phyloP scores from a whole-genome alignment of 2,329 filamentous ascomycete species.

The Fusarium mexicanum region DNA sequence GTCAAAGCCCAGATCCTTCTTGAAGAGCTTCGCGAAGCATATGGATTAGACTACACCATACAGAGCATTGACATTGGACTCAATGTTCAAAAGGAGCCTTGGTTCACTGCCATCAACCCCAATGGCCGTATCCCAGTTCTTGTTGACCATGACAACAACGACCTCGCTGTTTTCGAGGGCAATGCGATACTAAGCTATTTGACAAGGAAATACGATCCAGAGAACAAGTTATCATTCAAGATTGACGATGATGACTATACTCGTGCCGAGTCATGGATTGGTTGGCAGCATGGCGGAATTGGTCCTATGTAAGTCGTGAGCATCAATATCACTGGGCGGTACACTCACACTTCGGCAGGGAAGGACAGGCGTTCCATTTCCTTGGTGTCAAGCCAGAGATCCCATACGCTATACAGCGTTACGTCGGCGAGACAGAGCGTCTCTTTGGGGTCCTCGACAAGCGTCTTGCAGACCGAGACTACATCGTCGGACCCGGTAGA shows the following conservation, averaged over 20 bases:
- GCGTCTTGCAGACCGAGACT: conserved; percentile 65
- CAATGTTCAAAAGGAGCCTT: conserved; percentile 73
- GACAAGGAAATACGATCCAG: conserved; percentile 74
- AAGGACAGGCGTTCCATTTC: conserved; percentile 82
- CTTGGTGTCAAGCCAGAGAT: conserved; percentile 72
- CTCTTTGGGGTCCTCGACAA: conserved; percentile 78
- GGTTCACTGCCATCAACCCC: conserved; percentile 70
- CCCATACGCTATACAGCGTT: conserved; percentile 76
- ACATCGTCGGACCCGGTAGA: conserved; percentile 60
- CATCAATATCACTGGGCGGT: neutral
- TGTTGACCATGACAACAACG: conserved; percentile 70
- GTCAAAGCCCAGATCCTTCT: conserved; percentile 69
- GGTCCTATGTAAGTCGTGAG: conserved; percentile 63
- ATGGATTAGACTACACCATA: conserved; percentile 67
- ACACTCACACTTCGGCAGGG: conserved; percentile 56
- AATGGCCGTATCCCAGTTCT: conserved; percentile 74
- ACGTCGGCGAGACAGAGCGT: conserved; percentile 78
- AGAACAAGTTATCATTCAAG: conserved; percentile 54
- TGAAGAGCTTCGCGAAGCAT: conserved; percentile 73
- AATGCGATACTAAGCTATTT: conserved; percentile 79
- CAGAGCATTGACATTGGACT: conserved; percentile 68
- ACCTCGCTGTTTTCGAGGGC: conserved; percentile 76
- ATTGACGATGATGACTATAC: conserved; percentile 52
- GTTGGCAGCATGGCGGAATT: conserved; percentile 78
- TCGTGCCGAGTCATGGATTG: conserved; percentile 61